phyloP scores from a whole-genome alignment of 768 basidiomycete species.

The Fistulinella prunicolor region DNA sequence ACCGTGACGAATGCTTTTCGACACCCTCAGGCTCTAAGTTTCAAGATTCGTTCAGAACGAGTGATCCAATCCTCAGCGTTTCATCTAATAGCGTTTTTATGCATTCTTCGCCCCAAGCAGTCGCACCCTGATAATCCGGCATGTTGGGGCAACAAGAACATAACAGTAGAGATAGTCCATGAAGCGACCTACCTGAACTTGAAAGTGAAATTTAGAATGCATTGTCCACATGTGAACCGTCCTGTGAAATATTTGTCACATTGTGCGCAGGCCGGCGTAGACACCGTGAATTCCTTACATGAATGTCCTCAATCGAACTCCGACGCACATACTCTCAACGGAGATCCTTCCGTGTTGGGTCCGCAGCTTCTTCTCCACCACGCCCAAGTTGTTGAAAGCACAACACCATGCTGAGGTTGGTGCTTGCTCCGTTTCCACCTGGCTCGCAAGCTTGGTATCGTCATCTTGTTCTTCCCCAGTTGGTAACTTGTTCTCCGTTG shows the following conservation, averaged over 20 bases:
- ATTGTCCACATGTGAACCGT: constrained; percentile 19
- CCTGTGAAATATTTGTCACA: neutral
- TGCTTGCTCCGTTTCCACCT: neutral
- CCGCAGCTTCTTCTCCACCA: constrained; percentile 11
- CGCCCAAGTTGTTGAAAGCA: constrained; percentile 14
- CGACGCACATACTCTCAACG: constrained; percentile 5
- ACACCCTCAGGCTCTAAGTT: too few species aligned
- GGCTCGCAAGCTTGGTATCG: neutral
- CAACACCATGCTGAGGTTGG: constrained; percentile 1
- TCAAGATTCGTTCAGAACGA: constrained; percentile 6
- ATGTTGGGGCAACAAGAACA: neutral
- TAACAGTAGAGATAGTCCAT: too few species aligned
- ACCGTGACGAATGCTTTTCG: too few species aligned
- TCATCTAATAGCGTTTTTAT: constrained; percentile 15
- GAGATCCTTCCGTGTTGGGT: constrained; percentile 3
- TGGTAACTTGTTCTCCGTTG: neutral
- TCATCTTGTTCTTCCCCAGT: neutral
- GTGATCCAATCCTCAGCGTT: constrained; percentile 13
- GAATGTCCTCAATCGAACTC: constrained; percentile 5
- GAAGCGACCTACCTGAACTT: constrained; percentile 10
- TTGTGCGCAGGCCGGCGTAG: neutral
- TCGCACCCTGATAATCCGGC: constrained; percentile 10
- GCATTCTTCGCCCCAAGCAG: constrained; percentile 21
- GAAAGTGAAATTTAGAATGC: constrained; percentile 12
- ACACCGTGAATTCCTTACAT: constrained; percentile 4